Evolutionary conservation across 257 asterid species (phyloP), one percentile per base, ranked within the genome.

Genomic region (Cynanchum wilfordii): DNA sequence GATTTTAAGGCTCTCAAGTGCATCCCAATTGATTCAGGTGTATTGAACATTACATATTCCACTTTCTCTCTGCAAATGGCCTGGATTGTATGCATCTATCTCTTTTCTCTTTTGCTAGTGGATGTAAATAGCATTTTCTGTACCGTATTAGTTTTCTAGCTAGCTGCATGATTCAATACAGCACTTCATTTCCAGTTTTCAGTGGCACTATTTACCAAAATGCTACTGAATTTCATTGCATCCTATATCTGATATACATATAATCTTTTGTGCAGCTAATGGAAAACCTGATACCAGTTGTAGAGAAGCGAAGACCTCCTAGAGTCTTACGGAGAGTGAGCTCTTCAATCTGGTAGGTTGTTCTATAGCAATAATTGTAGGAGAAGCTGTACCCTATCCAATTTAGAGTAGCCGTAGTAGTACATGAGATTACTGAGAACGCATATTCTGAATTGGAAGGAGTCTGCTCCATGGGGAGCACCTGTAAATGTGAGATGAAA

Each of bases 271-370:
- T 83, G 82, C 90, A 89, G 97, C 91, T 89, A 2, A 86, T 88
- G 95, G 89, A 91, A 81, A 86, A 82, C 79, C 66, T 87, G 79
- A 80, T 89, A 52, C 97, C 97, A 27, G 89, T 86, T 0, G 78
- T 63, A 20, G 94, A 89, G 82, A 80, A 83, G 77, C 82, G 72
- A 80, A 85, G 82, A 68, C 90, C 92, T 40, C 90, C 84, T 0
- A 84, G 79, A 80, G 71, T 80, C 74, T 75, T 89, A 78, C 81
- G 89, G 58, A 86, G 91, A 68, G 79, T 78, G 55, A 77, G 50
- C 7, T 89, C 96, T 19, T 76, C 79, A 83, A 75, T 69, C 74
- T 82, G 88, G 87, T 85, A 81, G 78, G 73, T 30, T 70, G 66
- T 40, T 72, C 56, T 59, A 75, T 56, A 47, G 74, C 42, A 69